A percentile compares a stretch with the other conserved stretches of the same genome.
Evolutionary conservation across 305 asterid species (phyloP).

Genomic region (Solanum hybrid): DNA sequence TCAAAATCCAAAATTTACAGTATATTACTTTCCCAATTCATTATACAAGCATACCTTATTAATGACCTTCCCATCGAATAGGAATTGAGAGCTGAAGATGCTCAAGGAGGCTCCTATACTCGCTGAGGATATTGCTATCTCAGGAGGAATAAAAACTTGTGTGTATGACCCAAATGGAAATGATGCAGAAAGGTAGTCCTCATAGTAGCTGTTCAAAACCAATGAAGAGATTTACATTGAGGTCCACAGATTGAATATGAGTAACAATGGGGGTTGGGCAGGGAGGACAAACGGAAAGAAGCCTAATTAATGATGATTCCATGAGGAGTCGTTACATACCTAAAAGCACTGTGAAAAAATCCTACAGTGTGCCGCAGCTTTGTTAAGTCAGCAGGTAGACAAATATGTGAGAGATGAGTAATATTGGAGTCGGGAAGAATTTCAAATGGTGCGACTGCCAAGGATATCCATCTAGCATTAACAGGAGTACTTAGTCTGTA

Average conservation of each 20-base stretch:
- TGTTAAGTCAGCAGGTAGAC: constrained; percentile 61
- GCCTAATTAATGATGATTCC: not conserved
- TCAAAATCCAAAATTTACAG: not conserved
- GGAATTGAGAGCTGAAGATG: constrained; percentile 86
- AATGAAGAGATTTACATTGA: constrained; percentile 13
- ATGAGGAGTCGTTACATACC: constrained; percentile 31
- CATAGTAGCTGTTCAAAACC: constrained; percentile 66
- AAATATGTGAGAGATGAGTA: constrained; percentile 62
- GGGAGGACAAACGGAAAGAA: not conserved
- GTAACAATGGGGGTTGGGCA: not conserved
- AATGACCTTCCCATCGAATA: constrained; percentile 84
- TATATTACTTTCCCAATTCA: not conserved
- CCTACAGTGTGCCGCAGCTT: constrained; percentile 75
- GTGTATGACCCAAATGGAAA: constrained; percentile 96
- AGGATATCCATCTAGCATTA: constrained; percentile 86
- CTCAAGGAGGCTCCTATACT: constrained; percentile 79
- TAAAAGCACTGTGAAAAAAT: constrained; percentile 78
- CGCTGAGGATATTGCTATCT: constrained; percentile 78
- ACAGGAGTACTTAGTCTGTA: constrained; percentile 89
- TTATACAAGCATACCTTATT: constrained; percentile 61
- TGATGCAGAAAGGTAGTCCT: constrained; percentile 75
- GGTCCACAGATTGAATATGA: not conserved
- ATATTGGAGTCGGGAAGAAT: constrained; percentile 74
- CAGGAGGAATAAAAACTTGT: constrained; percentile 87
- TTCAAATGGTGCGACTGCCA: constrained; percentile 87